Evolutionary conservation across 495 filamentous ascomycete genomes (phyloP).

Genomic region (Annulohypoxylon nitens): DNA sequence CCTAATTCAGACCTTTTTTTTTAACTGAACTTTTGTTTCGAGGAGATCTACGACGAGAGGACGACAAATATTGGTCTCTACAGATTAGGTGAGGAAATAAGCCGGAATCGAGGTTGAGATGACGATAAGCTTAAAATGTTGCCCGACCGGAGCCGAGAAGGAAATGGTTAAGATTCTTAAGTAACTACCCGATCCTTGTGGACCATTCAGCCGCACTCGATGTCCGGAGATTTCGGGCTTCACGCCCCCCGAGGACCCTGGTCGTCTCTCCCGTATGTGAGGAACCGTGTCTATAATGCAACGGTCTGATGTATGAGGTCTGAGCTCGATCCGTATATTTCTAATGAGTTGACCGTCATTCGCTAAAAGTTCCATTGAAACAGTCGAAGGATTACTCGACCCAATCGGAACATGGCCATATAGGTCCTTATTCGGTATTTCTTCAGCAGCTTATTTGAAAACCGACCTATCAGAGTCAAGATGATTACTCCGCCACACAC

Average conservation of each 20-base stretch:
- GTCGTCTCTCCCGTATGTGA: background rate
- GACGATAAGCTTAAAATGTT: background rate
- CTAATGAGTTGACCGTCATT: slow-evolving; percentile 21
- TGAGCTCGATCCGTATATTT: slow-evolving; percentile 18
- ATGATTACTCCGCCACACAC: slow-evolving; percentile 21
- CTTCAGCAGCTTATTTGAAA: background rate
- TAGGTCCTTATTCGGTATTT: slow-evolving; percentile 10
- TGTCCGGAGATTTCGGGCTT: slow-evolving; percentile 12
- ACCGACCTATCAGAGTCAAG: background rate
- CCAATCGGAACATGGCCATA: slow-evolving; percentile 15
- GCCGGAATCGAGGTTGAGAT: background rate
- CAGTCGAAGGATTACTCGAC: slow-evolving; percentile 1
- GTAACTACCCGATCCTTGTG: background rate
- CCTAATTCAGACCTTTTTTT: background rate
- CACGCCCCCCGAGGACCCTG: slow-evolving; percentile 9
- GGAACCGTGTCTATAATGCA: slow-evolving; percentile 3
- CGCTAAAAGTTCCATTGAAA: background rate
- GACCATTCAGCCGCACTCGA: slow-evolving; percentile 4
- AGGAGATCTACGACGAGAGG: background rate
- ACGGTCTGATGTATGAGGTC: background rate
- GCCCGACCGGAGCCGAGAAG: slow-evolving; percentile 1
- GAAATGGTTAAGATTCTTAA: background rate
- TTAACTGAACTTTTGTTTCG: background rate
- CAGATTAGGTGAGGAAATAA: background rate
- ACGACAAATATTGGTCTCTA: background rate